Conservation (phyloP, 306 rosid species). For the Nissolia schottii region DNA sequence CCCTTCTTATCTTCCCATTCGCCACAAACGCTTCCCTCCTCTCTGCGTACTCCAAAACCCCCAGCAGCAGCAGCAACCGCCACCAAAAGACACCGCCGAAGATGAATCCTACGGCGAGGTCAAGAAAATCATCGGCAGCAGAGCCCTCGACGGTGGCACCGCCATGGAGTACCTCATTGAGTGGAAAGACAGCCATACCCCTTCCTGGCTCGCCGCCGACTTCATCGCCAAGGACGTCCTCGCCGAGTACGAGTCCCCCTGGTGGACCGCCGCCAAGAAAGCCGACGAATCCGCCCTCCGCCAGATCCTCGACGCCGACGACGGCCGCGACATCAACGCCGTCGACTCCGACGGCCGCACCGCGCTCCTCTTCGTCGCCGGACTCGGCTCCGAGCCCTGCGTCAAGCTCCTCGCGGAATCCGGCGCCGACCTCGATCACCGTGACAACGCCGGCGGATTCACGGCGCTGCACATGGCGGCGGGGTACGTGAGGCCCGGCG, state of each 20-base stretch:
- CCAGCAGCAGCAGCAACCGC: not conserved
- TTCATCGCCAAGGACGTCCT: constrained; percentile 77
- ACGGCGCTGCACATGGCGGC: constrained; percentile 86
- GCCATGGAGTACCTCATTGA: constrained; percentile 78
- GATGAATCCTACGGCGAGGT: constrained; percentile 76
- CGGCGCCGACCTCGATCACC: constrained; percentile 55
- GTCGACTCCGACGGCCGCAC: constrained; percentile 73
- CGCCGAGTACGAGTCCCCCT: constrained; percentile 72
- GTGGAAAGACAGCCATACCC: constrained; percentile 84
- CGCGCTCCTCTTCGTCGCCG: constrained; percentile 64
- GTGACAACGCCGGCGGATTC: constrained; percentile 54
- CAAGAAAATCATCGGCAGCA: constrained; percentile 68
- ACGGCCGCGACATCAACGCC: constrained; percentile 63
- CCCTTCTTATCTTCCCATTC: not conserved
- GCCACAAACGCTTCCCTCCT: constrained; percentile 24
- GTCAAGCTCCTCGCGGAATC: constrained; percentile 53
- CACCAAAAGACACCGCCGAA: constrained; percentile 17
- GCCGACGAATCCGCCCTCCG: constrained; percentile 50
- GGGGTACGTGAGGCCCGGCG: constrained; percentile 62
- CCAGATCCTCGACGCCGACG: constrained; percentile 35
- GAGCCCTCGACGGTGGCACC: constrained; percentile 38
- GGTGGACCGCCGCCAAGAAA: constrained; percentile 92
- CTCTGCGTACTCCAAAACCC: constrained; percentile 46
- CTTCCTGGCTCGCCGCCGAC: constrained; percentile 73
- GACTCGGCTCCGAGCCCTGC: constrained; percentile 71